phyloP scores from a whole-genome alignment of 2,329 filamentous ascomycete species.

The Grosmannia serpens region DNA sequence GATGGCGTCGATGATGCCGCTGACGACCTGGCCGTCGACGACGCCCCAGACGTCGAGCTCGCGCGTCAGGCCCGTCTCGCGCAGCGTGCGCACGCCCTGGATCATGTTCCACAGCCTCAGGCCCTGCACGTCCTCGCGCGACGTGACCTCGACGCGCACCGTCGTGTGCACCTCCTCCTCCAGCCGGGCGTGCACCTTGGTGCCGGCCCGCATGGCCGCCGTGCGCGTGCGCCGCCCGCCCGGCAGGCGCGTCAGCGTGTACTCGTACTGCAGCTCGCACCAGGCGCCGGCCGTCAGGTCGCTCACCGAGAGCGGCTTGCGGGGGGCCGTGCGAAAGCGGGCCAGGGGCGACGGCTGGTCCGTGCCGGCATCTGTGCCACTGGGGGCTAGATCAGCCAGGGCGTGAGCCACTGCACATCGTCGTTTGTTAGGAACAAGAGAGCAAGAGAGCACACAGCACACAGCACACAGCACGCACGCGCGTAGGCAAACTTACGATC shows the following conservation, averaged over 20 bases:
- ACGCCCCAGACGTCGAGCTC: conserved; percentile 80
- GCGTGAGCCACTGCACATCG: background rate
- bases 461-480: background rate
- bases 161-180: conserved; percentile 77
- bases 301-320: conserved; percentile 72
- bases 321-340: conserved; percentile 66
- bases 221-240: conserved; percentile 66
- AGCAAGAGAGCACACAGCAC: background rate
- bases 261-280: conserved; percentile 94
- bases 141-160: conserved; percentile 59
- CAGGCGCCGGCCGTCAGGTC: conserved; percentile 83
- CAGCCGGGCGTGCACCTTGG: conserved; percentile 66
- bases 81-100: conserved; percentile 65
- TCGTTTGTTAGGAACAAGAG: background rate
- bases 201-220: conserved; percentile 72
- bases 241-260: conserved; percentile 60
- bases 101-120: conserved; percentile 84
- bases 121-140: conserved; percentile 72
- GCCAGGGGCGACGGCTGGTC: conserved; percentile 48
- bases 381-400: background rate
- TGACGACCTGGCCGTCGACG: conserved; percentile 63
- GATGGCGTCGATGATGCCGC: conserved; percentile 81
- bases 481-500: conserved; percentile 43
- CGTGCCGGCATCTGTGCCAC: conserved; percentile 8
- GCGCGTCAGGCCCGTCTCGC: conserved; percentile 59